These are phyloP conservation scores for Diospyros kaki DNA, from an alignment of 148 eudicot genomes.

Conservation along the genomic window DNA sequence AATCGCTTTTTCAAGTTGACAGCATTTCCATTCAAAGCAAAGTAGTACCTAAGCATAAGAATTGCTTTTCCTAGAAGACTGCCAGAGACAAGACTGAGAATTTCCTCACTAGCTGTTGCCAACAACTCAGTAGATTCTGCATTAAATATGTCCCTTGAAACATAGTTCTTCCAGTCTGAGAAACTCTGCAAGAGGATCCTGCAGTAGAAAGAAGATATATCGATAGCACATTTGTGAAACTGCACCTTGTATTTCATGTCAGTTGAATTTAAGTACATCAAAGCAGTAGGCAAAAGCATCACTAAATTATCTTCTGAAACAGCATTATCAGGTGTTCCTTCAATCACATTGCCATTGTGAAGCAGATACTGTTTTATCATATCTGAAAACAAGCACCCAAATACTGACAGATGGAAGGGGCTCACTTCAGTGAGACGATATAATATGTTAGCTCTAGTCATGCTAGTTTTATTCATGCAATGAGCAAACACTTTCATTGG, in stretches of 20 bases:
- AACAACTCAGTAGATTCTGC: conserved; percentile 31
- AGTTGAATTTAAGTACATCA: conserved; percentile 42
- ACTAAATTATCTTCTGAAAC: conserved; percentile 49
- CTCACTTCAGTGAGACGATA: conserved; percentile 50
- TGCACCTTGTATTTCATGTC: conserved; percentile 31
- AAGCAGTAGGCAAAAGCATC: conserved; percentile 74
- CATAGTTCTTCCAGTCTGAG: conserved; percentile 62
- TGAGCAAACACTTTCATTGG: conserved; percentile 50
- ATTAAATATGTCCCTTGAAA: conserved; percentile 42
- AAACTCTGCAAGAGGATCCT: conserved; percentile 53
- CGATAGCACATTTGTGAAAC: conserved; percentile 21
- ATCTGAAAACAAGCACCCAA: conserved; percentile 53
- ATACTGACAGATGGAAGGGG: conserved; percentile 64
- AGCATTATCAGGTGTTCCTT: conserved; percentile 18
- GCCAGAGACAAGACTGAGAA: conserved; percentile 34
- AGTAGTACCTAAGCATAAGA: conserved; percentile 40
- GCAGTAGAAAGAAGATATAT: conserved; percentile 43
- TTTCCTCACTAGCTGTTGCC: conserved; percentile 43
- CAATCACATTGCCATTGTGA: conserved; percentile 14
- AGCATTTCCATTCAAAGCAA: conserved; percentile 27
- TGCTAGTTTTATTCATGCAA: conserved; percentile 43
- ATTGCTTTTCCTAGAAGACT: conserved; percentile 73
- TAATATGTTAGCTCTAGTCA: conserved; percentile 56
- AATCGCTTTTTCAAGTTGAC: conserved; percentile 33
- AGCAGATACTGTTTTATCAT: conserved; percentile 30